Percentiles rank a stretch among this genome's conserved stretches.
Evolutionary conservation across 2,329 filamentous ascomycete genomes (phyloP).

Genomic region (Acrodontium crateriforme): DNA sequence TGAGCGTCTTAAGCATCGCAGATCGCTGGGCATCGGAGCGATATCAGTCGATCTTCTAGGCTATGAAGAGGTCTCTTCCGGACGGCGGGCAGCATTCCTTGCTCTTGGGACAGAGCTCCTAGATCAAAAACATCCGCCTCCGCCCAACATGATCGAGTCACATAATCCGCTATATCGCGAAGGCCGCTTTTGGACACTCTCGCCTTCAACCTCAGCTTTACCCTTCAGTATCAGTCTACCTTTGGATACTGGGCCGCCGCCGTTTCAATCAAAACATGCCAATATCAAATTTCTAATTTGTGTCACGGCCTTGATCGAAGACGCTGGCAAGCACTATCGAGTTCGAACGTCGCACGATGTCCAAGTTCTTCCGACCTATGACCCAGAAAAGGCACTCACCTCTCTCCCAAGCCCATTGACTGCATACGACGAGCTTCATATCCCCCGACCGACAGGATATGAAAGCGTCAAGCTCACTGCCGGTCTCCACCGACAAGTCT

Average conservation of each 20-base stretch:
- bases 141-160: constrained; percentile 35
- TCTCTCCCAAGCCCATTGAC: constrained; percentile 39
- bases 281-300: constrained; percentile 38
- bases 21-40: constrained; percentile 33
- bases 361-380: constrained; percentile 39
- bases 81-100: constrained; percentile 35
- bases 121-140: constrained; percentile 36
- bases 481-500: constrained; percentile 43
- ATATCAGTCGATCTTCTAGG: constrained; percentile 40
- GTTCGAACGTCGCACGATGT: constrained; percentile 38
- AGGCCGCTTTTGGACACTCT: constrained; percentile 36
- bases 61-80: constrained; percentile 35
- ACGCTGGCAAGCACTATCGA: constrained; percentile 34
- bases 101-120: constrained; percentile 39
- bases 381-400: constrained; percentile 42
- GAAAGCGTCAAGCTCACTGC: constrained; percentile 38
- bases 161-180: constrained; percentile 22
- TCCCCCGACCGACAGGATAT: constrained; percentile 25
- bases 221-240: constrained; percentile 41
- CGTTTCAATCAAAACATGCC: constrained; percentile 39
- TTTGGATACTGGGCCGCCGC: constrained; percentile 40
- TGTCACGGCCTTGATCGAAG: constrained; percentile 33
- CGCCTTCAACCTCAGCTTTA: constrained; percentile 32
- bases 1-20: constrained; percentile 29
- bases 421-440: constrained; percentile 33